Percentiles rank a stretch among this genome's conserved stretches.
Conservation (phyloP, 345 rosid species). For the Pelargonium nanum region DNA sequence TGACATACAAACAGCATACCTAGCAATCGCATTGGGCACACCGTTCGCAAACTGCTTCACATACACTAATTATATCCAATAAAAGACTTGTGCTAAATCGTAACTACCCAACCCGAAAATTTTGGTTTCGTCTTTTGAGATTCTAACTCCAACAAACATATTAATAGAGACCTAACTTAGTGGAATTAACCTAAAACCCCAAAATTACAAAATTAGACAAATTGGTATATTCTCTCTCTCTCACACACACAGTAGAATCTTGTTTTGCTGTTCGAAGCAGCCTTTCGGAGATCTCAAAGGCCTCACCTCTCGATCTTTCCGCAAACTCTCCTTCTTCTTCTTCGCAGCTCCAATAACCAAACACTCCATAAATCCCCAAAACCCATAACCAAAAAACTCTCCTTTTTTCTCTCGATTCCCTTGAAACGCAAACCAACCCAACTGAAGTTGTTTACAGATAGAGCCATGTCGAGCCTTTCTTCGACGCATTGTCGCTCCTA, state of each 20-base stretch:
- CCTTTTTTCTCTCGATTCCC: not conserved
- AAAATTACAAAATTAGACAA: not conserved
- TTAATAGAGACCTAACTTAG: too few species aligned
- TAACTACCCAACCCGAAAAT: too few species aligned
- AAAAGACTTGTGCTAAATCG: too few species aligned
- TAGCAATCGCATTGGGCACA: too few species aligned
- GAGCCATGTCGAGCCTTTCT: conserved; percentile 50
- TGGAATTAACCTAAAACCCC: too few species aligned
- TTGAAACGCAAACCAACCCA: not conserved
- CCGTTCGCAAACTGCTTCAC: too few species aligned
- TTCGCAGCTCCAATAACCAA: not conserved
- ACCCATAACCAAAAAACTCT: not conserved
- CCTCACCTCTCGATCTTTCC: conserved; percentile 49
- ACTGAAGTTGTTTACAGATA: not conserved
- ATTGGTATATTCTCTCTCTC: not conserved
- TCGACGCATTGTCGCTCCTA: conserved; percentile 32
- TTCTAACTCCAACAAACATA: too few species aligned
- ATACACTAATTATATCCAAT: too few species aligned
- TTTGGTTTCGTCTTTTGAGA: too few species aligned
- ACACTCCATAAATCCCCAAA: not conserved
- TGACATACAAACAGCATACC: too few species aligned
- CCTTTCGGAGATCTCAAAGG: conserved; percentile 89
- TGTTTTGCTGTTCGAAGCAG: conserved; percentile 12
- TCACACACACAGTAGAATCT: not conserved
- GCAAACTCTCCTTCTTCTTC: conserved; percentile 19